Base-by-base conservation (phyloP, 108 stramenopile genomes). In the Asterionellopsis glacialis region DNA sequence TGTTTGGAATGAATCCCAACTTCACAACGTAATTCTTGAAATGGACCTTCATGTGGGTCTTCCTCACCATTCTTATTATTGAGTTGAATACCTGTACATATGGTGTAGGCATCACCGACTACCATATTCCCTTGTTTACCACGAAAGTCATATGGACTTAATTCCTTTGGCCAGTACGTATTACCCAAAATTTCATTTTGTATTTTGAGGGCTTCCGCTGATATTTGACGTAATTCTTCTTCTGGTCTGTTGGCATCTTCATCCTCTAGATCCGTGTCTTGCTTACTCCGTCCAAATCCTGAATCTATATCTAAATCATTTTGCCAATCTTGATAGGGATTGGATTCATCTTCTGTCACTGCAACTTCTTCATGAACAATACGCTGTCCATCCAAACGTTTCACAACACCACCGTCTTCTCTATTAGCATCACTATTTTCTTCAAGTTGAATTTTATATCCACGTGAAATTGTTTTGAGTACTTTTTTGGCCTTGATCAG, bases 121-220 rank as follows among this genome's bases (percentile, higher is more conserved):
- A 82, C 84, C 93, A 94, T 94, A 74, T 67, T 90, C 24, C 93
- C 93, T 45, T 85, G 84, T 7, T 70, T 67, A 28, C 93, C 93
- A 41, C 93, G 76, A 75, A 94, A 94, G 65, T 94, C 93, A 18
- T 65, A 47, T 14, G 75, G 42, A 18, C 14, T 51, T 63, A 94
- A 41, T 51, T 89, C 52, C 24, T 71, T 59, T 11, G 82, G 78
- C 73, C 79, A 85, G 63, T 71, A 89, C 12, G 63, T 66, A 19
- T 73, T 57, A 23, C 47, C 52, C 11, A 60, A 26, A 12, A 64
- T 42, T 55, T 74, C 70, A 24, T 59, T 55, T 58, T 66, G 58
- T 48, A 16, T 64, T 67, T 25, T 23, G 9, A 7, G 21, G 9
- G 50, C 41, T 49, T 68, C 47, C 47, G 47, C 16, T 7, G 47